Conservation (phyloP, 805 yeast species). For the Wickerhamomyces sydowiorum region DNA sequence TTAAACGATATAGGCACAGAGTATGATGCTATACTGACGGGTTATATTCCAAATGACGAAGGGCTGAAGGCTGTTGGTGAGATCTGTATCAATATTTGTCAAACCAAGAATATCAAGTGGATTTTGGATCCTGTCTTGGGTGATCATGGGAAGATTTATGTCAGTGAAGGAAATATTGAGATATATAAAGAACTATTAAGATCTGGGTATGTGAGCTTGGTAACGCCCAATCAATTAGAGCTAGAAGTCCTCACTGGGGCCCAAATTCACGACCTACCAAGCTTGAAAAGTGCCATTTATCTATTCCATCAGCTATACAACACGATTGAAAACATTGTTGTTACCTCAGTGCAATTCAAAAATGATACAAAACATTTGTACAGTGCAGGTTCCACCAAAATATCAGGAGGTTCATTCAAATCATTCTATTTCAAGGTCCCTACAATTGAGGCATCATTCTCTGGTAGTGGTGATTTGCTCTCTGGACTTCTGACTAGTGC, state of each 20-base stretch:
- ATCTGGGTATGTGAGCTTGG: conserved; percentile 39
- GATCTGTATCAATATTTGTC: conserved; percentile 30
- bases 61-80: conserved; percentile 45
- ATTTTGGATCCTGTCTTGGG: conserved; percentile 90
- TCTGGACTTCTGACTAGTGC: conserved; percentile 53
- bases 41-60: conserved; percentile 66
- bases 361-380: conserved; percentile 26
- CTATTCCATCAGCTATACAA: conserved; percentile 39
- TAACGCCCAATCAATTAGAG: conserved; percentile 75
- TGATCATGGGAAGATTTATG: conserved; percentile 81
- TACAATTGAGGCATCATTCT: conserved; percentile 53
- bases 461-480: conserved; percentile 74
- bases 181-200: conserved; percentile 43
- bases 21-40: conserved; percentile 70
- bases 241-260: conserved; percentile 52
- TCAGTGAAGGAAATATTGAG: conserved; percentile 49
- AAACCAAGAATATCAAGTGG: conserved; percentile 37
- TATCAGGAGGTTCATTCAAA: background rate
- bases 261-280: conserved; percentile 31
- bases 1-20: conserved; percentile 38
- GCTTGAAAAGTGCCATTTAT: conserved; percentile 33
- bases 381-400: conserved; percentile 29
- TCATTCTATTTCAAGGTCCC: conserved; percentile 34
- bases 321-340: conserved; percentile 44
- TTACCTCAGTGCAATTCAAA: conserved; percentile 46